phyloP scores from a whole-genome alignment of 257 asterid genomes.

The Fraxinus pennsylvanica region DNA sequence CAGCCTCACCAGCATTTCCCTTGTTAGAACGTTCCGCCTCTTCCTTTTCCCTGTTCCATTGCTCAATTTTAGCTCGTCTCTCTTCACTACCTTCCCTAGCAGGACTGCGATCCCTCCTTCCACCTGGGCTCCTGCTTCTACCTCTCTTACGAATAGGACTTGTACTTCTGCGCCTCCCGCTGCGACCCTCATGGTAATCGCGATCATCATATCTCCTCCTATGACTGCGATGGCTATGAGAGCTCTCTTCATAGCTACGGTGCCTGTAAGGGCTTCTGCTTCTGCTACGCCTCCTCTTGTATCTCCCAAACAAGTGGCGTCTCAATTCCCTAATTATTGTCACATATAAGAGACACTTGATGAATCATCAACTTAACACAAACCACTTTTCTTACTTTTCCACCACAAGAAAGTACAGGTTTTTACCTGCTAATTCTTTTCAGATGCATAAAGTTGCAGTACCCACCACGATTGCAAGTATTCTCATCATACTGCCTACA shows the following conservation, averaged over 20 bases:
- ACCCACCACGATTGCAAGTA: constrained; percentile 95
- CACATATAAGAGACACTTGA: not conserved
- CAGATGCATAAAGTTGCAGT: constrained; percentile 99
- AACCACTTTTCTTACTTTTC: not conserved
- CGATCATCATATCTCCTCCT: constrained; percentile 76
- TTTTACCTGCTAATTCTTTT: constrained; percentile 82
- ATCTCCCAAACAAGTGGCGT: constrained; percentile 79
- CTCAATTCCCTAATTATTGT: constrained; percentile 59
- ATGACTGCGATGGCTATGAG: constrained; percentile 62
- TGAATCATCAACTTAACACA: not conserved
- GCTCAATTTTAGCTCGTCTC: constrained; percentile 91
- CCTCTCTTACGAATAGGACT: constrained; percentile 68
- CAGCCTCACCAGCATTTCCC: constrained; percentile 31
- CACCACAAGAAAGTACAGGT: not conserved
- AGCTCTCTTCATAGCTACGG: constrained; percentile 76
- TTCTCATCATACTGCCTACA: constrained; percentile 99
- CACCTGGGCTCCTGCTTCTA: constrained; percentile 74
- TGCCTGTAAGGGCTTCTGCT: constrained; percentile 94
- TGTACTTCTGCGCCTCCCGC: constrained; percentile 64
- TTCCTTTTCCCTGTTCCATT: constrained; percentile 95
- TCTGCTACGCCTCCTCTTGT: constrained; percentile 55
- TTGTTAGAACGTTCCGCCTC: constrained; percentile 52
- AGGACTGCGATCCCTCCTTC: constrained; percentile 73
- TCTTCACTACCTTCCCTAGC: constrained; percentile 95
- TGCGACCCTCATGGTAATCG: constrained; percentile 71